Evolutionary conservation across 2,329 filamentous ascomycete genomes (phyloP).

Genomic region (Calonectria multiphialidica): DNA sequence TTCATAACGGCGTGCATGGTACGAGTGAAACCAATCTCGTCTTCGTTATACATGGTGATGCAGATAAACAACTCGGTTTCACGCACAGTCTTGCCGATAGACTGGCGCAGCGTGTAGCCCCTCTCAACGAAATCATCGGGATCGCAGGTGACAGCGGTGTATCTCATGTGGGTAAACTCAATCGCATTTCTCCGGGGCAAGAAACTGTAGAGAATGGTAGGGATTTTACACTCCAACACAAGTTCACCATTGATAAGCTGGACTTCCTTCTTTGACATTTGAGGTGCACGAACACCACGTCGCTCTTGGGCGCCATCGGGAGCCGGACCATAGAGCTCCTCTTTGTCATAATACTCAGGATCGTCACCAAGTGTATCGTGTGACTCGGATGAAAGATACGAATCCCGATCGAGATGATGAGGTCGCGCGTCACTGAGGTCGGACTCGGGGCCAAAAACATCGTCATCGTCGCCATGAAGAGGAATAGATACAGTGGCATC

Average conservation of each 20-base stretch:
- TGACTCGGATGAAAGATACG: slow-evolving; percentile 64
- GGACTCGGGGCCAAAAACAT: slow-evolving; percentile 77
- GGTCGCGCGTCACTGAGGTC: slow-evolving; percentile 66
- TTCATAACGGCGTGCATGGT: slow-evolving; percentile 99
- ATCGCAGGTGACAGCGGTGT: slow-evolving; percentile 98
- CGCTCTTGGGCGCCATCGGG: slow-evolving; percentile 89
- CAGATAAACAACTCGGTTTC: slow-evolving; percentile 98
- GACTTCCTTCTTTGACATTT: slow-evolving; percentile 94
- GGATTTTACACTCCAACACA: slow-evolving; percentile 98
- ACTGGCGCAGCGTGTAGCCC: slow-evolving; percentile 93
- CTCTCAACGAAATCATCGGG: slow-evolving; percentile 91
- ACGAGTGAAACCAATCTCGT: slow-evolving; percentile 94
- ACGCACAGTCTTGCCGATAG: slow-evolving; percentile 83
- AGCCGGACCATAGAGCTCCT: slow-evolving; percentile 87
- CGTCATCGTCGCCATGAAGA: slow-evolving; percentile 72
- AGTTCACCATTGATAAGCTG: slow-evolving; percentile 97
- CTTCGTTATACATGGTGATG: slow-evolving; percentile 99
- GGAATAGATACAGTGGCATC: slow-evolving; percentile 81
- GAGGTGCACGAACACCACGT: slow-evolving; percentile 85
- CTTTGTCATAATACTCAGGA: slow-evolving; percentile 64
- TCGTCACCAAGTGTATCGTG: slow-evolving; percentile 67
- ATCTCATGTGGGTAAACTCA: slow-evolving; percentile 99
- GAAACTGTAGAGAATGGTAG: slow-evolving; percentile 97
- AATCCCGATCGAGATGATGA: slow-evolving; percentile 65
- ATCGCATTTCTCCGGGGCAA: slow-evolving; percentile 91